Percentiles rank a stretch among this genome's conserved stretches.
These are phyloP conservation scores for Solanum pinnatisectum DNA, from an alignment of 257 asterid species.

Conservation along the genomic window DNA sequence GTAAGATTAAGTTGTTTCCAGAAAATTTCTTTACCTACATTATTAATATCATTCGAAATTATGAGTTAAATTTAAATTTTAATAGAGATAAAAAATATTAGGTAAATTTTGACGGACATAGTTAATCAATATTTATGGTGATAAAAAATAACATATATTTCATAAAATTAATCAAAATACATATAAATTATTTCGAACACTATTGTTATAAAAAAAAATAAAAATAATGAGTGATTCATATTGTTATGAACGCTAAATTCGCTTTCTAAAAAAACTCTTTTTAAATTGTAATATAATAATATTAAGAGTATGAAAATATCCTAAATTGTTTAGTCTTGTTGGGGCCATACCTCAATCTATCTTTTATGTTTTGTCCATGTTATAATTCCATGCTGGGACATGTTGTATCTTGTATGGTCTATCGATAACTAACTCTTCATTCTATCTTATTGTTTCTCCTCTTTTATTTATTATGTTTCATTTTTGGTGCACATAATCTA, in stretches of 20 bases:
- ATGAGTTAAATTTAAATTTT: no score
- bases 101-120: no score
- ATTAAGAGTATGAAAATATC: neutral
- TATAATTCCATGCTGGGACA: neutral
- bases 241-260: neutral
- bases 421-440: neutral
- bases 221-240: neutral
- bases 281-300: neutral
- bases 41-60: no score
- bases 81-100: no score
- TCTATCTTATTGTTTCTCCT: neutral
- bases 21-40: neutral
- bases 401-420: neutral
- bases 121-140: no score
- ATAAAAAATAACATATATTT: no score
- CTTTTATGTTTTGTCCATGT: neutral
- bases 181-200: neutral
- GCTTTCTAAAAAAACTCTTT: neutral
- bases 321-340: neutral
- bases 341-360: neutral
- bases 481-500: neutral
- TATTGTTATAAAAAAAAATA: no score
- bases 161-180: neutral
- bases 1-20: no score
- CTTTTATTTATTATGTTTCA: neutral